A percentile compares a stretch with the other conserved stretches of the same genome.
Conservation (phyloP, 1,139 yeast genomes). For the Protomyces macrosporus region DNA sequence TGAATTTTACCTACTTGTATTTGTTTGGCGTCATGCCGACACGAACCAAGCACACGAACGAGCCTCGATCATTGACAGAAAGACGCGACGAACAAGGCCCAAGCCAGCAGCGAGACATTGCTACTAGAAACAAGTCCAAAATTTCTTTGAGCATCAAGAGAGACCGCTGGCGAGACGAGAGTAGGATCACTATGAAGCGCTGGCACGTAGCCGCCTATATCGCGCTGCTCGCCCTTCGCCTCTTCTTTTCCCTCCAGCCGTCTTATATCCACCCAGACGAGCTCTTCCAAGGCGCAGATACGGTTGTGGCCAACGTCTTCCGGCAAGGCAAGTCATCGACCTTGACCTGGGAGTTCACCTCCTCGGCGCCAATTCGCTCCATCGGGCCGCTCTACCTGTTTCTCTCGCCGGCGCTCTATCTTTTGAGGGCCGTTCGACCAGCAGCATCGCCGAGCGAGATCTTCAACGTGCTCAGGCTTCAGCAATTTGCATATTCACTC, state of each 20-base stretch:
- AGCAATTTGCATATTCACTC: conserved; percentile 47
- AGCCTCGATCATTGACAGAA: too few species aligned
- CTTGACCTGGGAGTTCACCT: conserved; percentile 83
- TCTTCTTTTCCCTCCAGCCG: conserved; percentile 58
- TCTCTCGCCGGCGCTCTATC: conserved; percentile 60
- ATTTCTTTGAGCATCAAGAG: too few species aligned
- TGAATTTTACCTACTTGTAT: too few species aligned
- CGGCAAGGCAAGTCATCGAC: conserved; percentile 35
- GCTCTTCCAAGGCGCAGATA: conserved; percentile 83
- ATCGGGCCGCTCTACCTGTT: conserved; percentile 60
- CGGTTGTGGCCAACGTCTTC: conserved; percentile 44
- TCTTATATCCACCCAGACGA: conserved; percentile 98
- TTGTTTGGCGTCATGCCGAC: too few species aligned
- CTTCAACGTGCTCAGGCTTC: conserved; percentile 56
- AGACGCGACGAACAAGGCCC: too few species aligned
- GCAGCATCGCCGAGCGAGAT: conserved; percentile 40
- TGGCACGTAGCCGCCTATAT: conserved; percentile 22
- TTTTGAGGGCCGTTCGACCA: not conserved
- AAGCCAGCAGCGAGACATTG: too few species aligned
- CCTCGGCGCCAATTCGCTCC: conserved; percentile 62
- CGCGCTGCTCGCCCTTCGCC: conserved; percentile 40
- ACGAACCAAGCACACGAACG: too few species aligned
- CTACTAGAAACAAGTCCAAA: too few species aligned
- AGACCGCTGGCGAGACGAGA: not conserved
- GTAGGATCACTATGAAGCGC: not conserved